Evolutionary conservation across 2,329 filamentous ascomycete genomes (phyloP).

Genomic region (Trichoderma arundinaceum): DNA sequence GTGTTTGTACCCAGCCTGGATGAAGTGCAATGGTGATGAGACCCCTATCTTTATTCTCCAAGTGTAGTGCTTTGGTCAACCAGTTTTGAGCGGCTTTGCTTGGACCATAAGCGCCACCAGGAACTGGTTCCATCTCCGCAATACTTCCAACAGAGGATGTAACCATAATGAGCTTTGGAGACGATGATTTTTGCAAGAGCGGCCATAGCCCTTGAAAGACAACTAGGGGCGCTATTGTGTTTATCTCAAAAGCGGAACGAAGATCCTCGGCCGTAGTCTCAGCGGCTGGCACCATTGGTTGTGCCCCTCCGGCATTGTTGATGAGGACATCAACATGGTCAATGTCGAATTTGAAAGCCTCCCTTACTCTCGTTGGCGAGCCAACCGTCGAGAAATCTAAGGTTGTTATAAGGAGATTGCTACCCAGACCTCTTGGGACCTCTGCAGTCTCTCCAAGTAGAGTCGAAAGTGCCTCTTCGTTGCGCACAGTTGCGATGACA

Average conservation of each 20-base stretch:
- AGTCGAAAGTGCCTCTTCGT: slow-evolving; percentile 33
- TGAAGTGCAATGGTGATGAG: slow-evolving; percentile 44
- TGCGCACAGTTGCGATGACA: slow-evolving; percentile 47
- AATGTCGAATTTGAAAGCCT: slow-evolving; percentile 41
- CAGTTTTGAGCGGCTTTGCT: slow-evolving; percentile 47
- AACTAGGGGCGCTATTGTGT: slow-evolving; percentile 49
- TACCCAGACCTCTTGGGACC: slow-evolving; percentile 40
- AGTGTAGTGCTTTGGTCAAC: slow-evolving; percentile 41
- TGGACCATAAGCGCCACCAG: slow-evolving; percentile 45
- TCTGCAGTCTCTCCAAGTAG: slow-evolving; percentile 33
- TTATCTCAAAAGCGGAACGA: slow-evolving; percentile 50
- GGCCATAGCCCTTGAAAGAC: slow-evolving; percentile 46
- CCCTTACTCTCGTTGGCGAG: slow-evolving; percentile 32
- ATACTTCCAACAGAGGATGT: slow-evolving; percentile 47
- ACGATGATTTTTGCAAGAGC: slow-evolving; percentile 42
- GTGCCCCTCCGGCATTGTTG: slow-evolving; percentile 55
- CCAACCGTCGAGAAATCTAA: slow-evolving; percentile 46
- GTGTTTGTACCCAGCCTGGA: slow-evolving; percentile 48
- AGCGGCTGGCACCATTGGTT: slow-evolving; percentile 39
- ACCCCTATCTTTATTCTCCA: slow-evolving; percentile 35
- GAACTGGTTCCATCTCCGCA: slow-evolving; percentile 40
- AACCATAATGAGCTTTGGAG: slow-evolving; percentile 46
- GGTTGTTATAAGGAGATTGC: slow-evolving; percentile 44
- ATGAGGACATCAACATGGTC: slow-evolving; percentile 56
- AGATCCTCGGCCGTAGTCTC: slow-evolving; percentile 45